Conservation (phyloP, 208 protist species). For the Entamoeba nuttalli region DNA sequence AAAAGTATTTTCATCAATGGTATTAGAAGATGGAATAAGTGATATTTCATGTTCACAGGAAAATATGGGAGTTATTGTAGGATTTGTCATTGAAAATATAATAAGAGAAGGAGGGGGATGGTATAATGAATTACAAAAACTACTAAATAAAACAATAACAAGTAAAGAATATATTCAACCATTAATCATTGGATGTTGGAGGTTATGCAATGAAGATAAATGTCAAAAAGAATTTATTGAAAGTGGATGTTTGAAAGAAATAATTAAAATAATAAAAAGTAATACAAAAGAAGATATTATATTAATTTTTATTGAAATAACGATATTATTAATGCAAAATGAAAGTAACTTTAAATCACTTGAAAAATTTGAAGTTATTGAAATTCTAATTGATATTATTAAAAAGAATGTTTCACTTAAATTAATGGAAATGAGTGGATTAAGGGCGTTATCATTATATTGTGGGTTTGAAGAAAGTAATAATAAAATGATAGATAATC, state of each 20-base stretch:
- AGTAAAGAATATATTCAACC: neutral
- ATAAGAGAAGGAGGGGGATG: neutral
- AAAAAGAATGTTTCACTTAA: neutral
- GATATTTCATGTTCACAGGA: neutral
- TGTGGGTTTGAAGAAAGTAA: neutral
- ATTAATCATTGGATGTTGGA: neutral
- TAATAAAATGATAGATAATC: neutral
- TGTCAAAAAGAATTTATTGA: neutral
- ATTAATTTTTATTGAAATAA: neutral
- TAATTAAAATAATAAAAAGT: neutral
- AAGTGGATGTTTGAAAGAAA: neutral
- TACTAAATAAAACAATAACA: neutral
- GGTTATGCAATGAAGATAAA: neutral
- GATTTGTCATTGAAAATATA: neutral
- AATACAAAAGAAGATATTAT: neutral
- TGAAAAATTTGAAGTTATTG: neutral
- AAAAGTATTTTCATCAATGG: neutral
- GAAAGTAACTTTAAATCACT: neutral
- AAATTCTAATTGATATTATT: neutral
- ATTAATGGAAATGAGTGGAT: neutral
- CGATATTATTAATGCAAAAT: neutral
- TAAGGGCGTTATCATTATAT: neutral
- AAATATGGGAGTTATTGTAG: neutral
- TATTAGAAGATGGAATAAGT: neutral
- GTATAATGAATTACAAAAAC: neutral